Conservation (phyloP, 441 rosid species). For the Brassica hybrid region DNA sequence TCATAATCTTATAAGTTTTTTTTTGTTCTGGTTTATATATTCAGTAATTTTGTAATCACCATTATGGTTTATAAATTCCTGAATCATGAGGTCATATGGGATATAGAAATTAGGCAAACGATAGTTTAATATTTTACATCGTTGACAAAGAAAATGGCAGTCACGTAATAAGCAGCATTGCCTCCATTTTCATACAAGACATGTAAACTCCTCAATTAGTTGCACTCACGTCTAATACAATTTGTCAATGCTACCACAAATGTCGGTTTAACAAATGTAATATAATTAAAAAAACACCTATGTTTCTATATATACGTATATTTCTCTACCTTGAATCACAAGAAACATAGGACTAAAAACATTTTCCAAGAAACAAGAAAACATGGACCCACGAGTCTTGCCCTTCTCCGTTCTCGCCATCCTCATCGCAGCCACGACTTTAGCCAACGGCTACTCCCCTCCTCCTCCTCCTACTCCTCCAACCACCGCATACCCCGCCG, state of each 20-base stretch:
- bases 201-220: slow-evolving; percentile 23
- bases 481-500: slow-evolving; percentile 36
- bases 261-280: slow-evolving; percentile 8
- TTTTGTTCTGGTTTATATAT: neutral
- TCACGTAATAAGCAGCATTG: slow-evolving; percentile 39
- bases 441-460: slow-evolving; percentile 38
- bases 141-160: slow-evolving; percentile 39
- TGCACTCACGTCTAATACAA: slow-evolving; percentile 36
- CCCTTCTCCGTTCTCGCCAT: slow-evolving; percentile 49
- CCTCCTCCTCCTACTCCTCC: slow-evolving; percentile 26
- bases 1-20: neutral
- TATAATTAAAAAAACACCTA: neutral
- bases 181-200: slow-evolving; percentile 13
- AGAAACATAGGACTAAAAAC: slow-evolving; percentile 20
- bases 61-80: neutral
- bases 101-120: neutral
- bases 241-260: slow-evolving; percentile 9
- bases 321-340: neutral
- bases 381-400: slow-evolving; percentile 54
- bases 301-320: slow-evolving; percentile 14
- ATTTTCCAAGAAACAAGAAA: slow-evolving; percentile 9
- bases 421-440: slow-evolving; percentile 26
- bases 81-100: neutral
- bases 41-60: neutral
- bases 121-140: slow-evolving; percentile 3